Conservation (phyloP, 257 asterid species). For the Nicotiana attenuata region DNA sequence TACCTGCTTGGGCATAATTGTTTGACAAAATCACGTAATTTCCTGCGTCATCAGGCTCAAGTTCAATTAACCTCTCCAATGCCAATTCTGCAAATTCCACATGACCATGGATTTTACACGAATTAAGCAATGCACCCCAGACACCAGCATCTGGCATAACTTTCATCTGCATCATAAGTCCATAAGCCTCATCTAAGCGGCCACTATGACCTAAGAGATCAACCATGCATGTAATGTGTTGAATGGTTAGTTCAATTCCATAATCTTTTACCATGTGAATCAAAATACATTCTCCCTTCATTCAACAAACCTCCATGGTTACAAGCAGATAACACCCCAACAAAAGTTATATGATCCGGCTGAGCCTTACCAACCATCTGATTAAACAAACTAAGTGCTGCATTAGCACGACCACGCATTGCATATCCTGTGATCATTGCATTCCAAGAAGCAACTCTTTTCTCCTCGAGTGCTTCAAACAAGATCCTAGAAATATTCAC, state of each 20-base stretch:
- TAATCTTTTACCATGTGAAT: slow-evolving; percentile 37
- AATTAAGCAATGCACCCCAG: slow-evolving; percentile 67
- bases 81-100: slow-evolving; percentile 56
- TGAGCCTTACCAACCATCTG: slow-evolving; percentile 29
- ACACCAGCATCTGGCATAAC: slow-evolving; percentile 52
- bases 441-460: slow-evolving; percentile 62
- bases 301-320: slow-evolving; percentile 48
- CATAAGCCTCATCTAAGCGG: slow-evolving; percentile 42
- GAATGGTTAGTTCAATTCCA: slow-evolving; percentile 43
- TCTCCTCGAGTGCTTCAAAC: slow-evolving; percentile 38
- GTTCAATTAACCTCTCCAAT: slow-evolving; percentile 41
- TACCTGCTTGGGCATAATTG: slow-evolving; percentile 61
- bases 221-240: slow-evolving; percentile 60
- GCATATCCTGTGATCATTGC: slow-evolving; percentile 60
- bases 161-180: slow-evolving; percentile 35
- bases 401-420: slow-evolving; percentile 53
- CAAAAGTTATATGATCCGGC: slow-evolving; percentile 59
- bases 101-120: slow-evolving; percentile 49
- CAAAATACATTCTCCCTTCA: slow-evolving; percentile 39
- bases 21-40: slow-evolving; percentile 52
- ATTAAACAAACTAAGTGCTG: slow-evolving; percentile 42
- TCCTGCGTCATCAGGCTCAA: slow-evolving; percentile 54
- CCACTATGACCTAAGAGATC: slow-evolving; percentile 56
- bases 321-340: slow-evolving; percentile 61
- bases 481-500: slow-evolving; percentile 36